Evolutionary conservation across 208 protist species (phyloP).

Genomic region (Wallacemonas sp.): DNA sequence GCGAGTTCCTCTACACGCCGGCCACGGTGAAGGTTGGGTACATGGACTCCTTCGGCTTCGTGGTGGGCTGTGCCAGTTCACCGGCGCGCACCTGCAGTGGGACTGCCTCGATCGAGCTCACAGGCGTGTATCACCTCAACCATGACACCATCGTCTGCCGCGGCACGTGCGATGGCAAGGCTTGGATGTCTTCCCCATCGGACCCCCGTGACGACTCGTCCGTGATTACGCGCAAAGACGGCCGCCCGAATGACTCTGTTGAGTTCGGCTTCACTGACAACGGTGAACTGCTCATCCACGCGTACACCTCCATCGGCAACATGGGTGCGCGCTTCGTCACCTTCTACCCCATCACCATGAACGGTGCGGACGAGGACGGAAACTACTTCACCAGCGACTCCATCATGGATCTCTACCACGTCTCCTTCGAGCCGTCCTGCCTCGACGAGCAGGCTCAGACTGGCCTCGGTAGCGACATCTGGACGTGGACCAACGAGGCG

Average conservation of each 20-base stretch:
- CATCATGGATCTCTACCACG: conserved; percentile 38
- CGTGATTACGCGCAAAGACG: conserved; percentile 55
- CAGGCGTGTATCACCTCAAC: conserved; percentile 51
- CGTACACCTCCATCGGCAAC: conserved; percentile 77
- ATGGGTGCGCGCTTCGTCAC: conserved; percentile 86
- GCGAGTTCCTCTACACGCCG: conserved; percentile 51
- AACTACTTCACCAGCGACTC: conserved; percentile 38
- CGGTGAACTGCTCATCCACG: conserved; percentile 59
- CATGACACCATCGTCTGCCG: conserved; percentile 66
- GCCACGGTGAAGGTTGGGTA: conserved; percentile 17
- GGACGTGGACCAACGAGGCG: conserved; percentile 51
- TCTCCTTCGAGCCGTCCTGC: conserved; percentile 78
- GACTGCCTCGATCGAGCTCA: conserved; percentile 34
- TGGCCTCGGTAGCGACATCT: conserved; percentile 55
- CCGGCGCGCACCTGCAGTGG: conserved; percentile 25
- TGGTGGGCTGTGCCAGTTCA: conserved; percentile 36
- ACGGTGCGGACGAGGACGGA: conserved; percentile 8
- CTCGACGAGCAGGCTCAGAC: conserved; percentile 59
- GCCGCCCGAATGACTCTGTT: conserved; percentile 42
- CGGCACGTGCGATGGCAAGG: conserved; percentile 68
- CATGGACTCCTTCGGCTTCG: conserved; percentile 64
- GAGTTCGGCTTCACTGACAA: conserved; percentile 61
- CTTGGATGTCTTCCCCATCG: conserved; percentile 44
- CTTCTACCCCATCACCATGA: conserved; percentile 57
- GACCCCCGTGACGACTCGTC: conserved; percentile 18